Base-by-base conservation (phyloP, 768 basidiomycete genomes). In the Chalciporus sphaerocephalus region DNA sequence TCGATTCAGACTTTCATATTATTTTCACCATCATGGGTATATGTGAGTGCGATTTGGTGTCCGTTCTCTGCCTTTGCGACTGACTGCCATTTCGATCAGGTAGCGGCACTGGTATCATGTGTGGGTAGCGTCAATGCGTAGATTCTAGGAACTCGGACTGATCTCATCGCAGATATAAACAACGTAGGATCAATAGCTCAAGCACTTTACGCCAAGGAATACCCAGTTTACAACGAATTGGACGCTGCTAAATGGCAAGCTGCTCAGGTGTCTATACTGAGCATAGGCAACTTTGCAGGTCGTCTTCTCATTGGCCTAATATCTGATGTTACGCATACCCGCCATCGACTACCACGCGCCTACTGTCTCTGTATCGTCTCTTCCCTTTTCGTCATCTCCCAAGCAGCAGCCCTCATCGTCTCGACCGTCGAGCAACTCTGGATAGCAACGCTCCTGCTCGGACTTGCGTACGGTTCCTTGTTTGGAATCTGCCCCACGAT, bases 121-220 rank as follows among this genome's bases (percentile, higher is more conserved):
- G 83, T 84, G 54, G 38, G 80, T 63, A 8, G 8, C 44, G 25
- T 20, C 17, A 16, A 33, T 5, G 7, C 15, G 5, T 4, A 23
- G 22, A 15, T 3, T 15, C 15, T 3, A 25, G 18, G 2, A 9
- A 21, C 44, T 39, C 33, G 50, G 44, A 52, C 33, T 48, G 15
- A 32, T n/a, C 6, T n/a, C 30, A 32, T 6, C 7, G 30, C 44
- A 86, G 85, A 83, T 57, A 92, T 92, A 65, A 92, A 91, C 61
- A 92, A 92, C 51, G 87, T 85, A n/a, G 87, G 90, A 13, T 78
- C 83, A 2, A 84, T 89, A 48, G 74, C 89, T 0, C 80, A 87
- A 56, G 83, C 73, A 0, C 69, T 87, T 22, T 85, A 80, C 52
- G 76, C 81, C 3, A 71, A 82, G 44, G 76, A 75, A 6, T 74